These are phyloP conservation scores for Rosa hybrid DNA, from an alignment of 331 rosid genomes.

Conservation along the genomic window DNA sequence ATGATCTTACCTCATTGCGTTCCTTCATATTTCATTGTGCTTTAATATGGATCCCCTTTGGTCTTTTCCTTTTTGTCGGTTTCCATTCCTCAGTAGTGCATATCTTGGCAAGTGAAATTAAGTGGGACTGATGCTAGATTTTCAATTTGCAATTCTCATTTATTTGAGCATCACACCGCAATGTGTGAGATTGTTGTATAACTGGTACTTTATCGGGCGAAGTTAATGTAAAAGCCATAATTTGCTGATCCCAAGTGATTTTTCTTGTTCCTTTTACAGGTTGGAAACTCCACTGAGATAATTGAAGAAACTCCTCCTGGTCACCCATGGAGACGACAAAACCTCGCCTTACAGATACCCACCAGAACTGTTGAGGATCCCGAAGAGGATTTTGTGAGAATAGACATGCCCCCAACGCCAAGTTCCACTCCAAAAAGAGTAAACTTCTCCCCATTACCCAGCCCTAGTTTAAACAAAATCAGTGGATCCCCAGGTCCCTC, in stretches of 20 bases:
- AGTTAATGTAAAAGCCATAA: neutral
- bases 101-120: neutral
- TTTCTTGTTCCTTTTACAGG: constrained; percentile 32
- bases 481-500: constrained; percentile 52
- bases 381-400: constrained; percentile 49
- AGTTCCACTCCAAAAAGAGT: constrained; percentile 56
- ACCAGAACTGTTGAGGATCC: constrained; percentile 41
- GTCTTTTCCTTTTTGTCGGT: neutral
- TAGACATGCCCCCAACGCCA: constrained; percentile 56
- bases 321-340: constrained; percentile 42
- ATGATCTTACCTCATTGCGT: constrained; percentile 2
- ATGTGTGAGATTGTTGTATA: constrained; percentile 24
- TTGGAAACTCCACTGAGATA: constrained; percentile 47
- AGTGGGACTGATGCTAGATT: constrained; percentile 5
- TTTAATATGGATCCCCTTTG: too few relatives aligned
- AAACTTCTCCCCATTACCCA: constrained; percentile 54
- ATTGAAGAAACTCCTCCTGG: constrained; percentile 49
- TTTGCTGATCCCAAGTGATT: neutral
- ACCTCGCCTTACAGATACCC: constrained; percentile 42
- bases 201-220: constrained; percentile 12
- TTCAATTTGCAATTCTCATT: neutral
- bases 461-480: constrained; percentile 42
- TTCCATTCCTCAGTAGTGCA: too few relatives aligned
- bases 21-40: neutral
- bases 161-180: neutral